phyloP scores from a whole-genome alignment of 2,329 filamentous ascomycete genomes.

The Pseudofabraea citricarpa region DNA sequence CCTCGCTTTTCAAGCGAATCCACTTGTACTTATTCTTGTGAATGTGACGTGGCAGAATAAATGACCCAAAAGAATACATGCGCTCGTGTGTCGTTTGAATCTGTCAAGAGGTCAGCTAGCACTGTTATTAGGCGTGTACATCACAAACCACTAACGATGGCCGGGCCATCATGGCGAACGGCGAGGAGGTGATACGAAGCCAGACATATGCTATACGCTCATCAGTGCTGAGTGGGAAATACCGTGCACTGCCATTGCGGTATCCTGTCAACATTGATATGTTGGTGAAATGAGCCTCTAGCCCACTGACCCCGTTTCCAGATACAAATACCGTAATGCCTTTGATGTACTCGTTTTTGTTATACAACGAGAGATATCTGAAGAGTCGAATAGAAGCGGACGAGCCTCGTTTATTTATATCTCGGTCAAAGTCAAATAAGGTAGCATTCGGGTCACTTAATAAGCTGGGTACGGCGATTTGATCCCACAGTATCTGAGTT shows the following conservation, averaged over 20 bases:
- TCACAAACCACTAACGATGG: slow-evolving; percentile 47
- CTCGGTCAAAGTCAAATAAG: not conserved
- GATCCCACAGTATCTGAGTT: not conserved
- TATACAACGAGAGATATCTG: not conserved
- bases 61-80: not conserved
- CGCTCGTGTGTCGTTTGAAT: not conserved
- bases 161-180: slow-evolving; percentile 28
- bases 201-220: not conserved
- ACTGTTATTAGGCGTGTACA: not conserved
- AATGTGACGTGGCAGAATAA: not conserved
- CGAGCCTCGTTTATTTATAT: not conserved
- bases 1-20: not conserved
- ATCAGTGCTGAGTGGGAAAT: not conserved
- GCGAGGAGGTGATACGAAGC: not conserved
- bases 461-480: not conserved
- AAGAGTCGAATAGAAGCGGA: not conserved
- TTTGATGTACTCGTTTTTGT: not conserved
- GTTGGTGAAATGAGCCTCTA: not conserved
- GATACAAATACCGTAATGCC: not conserved
- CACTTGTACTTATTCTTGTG: not conserved
- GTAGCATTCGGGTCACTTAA: not conserved
- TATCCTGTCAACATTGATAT: not conserved
- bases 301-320: not conserved
- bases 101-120: not conserved
- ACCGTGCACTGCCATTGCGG: not conserved